A percentile compares a stretch with the other conserved stretches of the same genome.
phyloP scores from a whole-genome alignment of 108 stramenopile species.

The Bacterosira constricta region DNA sequence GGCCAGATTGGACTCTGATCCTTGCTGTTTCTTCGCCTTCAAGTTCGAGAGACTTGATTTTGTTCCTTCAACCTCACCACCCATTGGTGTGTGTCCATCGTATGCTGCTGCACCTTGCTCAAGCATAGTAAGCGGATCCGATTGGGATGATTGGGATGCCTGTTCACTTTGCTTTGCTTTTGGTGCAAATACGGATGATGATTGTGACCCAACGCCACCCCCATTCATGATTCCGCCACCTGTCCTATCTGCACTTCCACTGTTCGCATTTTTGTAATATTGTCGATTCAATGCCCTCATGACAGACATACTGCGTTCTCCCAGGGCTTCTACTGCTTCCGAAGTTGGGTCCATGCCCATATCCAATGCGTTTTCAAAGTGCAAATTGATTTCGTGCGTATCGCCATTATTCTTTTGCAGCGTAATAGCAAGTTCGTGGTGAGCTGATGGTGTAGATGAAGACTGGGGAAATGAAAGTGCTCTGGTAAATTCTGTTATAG shows the following conservation, averaged over 20 bases:
- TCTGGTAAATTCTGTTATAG: slow-evolving; percentile 41
- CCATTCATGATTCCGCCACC: slow-evolving; percentile 50
- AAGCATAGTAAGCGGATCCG: slow-evolving; percentile 39
- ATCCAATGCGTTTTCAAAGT: slow-evolving; percentile 48
- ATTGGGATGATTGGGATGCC: slow-evolving; percentile 14
- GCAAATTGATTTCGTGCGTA: slow-evolving; percentile 35
- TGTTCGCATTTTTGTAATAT: slow-evolving; percentile 32
- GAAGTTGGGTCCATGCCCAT: slow-evolving; percentile 44
- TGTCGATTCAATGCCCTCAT: slow-evolving; percentile 44
- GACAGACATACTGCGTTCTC: slow-evolving; percentile 46
- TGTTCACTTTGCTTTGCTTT: slow-evolving; percentile 18
- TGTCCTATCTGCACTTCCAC: not conserved
- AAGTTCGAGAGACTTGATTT: slow-evolving; percentile 45
- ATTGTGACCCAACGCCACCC: slow-evolving; percentile 38
- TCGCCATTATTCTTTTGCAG: slow-evolving; percentile 32
- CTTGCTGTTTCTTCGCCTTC: slow-evolving; percentile 28
- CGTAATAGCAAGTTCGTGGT: slow-evolving; percentile 46
- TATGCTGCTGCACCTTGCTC: slow-evolving; percentile 52
- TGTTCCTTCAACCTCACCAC: slow-evolving; percentile 45
- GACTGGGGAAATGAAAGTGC: slow-evolving; percentile 38
- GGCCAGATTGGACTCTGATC: not conserved
- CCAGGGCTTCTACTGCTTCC: slow-evolving; percentile 49
- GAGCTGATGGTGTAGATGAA: slow-evolving; percentile 26
- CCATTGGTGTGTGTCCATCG: slow-evolving; percentile 52
- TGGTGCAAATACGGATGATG: slow-evolving; percentile 43